Evolutionary conservation across 495 filamentous ascomycete species (phyloP).

Genomic region (Echria macrotheca): DNA sequence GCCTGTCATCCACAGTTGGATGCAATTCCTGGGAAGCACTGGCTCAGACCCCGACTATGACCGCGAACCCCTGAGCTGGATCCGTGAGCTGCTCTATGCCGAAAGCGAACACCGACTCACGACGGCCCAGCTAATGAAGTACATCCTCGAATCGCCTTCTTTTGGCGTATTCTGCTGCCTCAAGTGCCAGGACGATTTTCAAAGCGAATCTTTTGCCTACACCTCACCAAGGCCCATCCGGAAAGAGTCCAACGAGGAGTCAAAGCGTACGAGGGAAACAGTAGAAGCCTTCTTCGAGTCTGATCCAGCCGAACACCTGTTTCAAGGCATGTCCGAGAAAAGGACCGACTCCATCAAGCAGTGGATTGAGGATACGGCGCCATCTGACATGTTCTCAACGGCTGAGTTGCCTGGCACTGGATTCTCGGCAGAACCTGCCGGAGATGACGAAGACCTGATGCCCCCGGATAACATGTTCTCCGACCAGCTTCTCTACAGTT

Average conservation of each 20-base stretch:
- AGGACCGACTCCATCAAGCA: too few relatives aligned
- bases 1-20: background rate
- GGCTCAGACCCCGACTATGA: too few relatives aligned
- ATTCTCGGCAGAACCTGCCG: background rate
- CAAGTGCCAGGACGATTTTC: constrained; percentile 3
- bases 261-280: background rate
- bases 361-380: too few relatives aligned
- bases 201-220: background rate
- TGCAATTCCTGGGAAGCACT: background rate
- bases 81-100: background rate
- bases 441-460: background rate
- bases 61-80: background rate
- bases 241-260: background rate
- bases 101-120: constrained; percentile 6
- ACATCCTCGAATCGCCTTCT: constrained; percentile 11
- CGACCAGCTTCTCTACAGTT: too few relatives aligned
- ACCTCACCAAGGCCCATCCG: background rate
- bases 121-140: constrained; percentile 5
- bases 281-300: background rate
- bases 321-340: too few relatives aligned
- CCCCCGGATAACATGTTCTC: too few relatives aligned
- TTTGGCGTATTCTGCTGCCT: constrained; percentile 10
- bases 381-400: too few relatives aligned
- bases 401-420: background rate
- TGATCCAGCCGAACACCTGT: background rate